Evolutionary conservation across 2,329 filamentous ascomycete genomes (phyloP).

Genomic region (Orbilia oligospora): DNA sequence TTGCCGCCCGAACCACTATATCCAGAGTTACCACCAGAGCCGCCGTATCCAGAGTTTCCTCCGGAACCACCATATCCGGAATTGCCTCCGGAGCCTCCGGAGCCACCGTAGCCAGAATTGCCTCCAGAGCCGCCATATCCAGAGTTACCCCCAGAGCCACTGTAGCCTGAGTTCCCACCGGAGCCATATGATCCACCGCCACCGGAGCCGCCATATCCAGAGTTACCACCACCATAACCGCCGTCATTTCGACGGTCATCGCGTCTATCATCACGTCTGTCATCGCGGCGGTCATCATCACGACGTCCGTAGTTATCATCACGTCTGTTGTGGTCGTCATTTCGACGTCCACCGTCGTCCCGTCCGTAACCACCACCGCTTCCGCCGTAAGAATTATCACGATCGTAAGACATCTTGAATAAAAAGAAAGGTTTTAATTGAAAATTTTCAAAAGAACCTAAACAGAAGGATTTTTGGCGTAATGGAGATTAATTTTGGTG

Average conservation of each 20-base stretch:
- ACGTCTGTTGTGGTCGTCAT: conserved; percentile 16
- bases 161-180: not conserved
- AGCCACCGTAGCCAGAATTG: conserved; percentile 12
- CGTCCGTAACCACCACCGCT: conserved; percentile 33
- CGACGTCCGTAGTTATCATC: conserved; percentile 29
- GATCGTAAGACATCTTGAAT: conserved; percentile 40
- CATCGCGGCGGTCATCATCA: conserved; percentile 29
- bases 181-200: conserved; percentile 63
- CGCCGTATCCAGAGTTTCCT: conserved; percentile 63
- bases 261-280: conserved; percentile 36
- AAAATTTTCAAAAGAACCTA: not conserved
- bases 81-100: conserved; percentile 1
- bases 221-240: conserved; percentile 63
- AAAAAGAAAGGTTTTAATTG: conserved; percentile 6
- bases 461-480: not conserved
- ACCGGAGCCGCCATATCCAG: conserved; percentile 7
- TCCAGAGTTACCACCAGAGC: conserved; percentile 66
- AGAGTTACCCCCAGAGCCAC: not conserved
- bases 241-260: too few species aligned
- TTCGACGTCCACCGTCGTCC: conserved; percentile 34
- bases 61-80: conserved; percentile 41
- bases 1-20: conserved; percentile 62
- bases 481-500: not conserved
- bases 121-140: conserved; percentile 17
- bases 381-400: conserved; percentile 31